These are phyloP conservation scores for Leccinellum luteum DNA, from an alignment of 768 basidiomycete species.

Conservation along the genomic window DNA sequence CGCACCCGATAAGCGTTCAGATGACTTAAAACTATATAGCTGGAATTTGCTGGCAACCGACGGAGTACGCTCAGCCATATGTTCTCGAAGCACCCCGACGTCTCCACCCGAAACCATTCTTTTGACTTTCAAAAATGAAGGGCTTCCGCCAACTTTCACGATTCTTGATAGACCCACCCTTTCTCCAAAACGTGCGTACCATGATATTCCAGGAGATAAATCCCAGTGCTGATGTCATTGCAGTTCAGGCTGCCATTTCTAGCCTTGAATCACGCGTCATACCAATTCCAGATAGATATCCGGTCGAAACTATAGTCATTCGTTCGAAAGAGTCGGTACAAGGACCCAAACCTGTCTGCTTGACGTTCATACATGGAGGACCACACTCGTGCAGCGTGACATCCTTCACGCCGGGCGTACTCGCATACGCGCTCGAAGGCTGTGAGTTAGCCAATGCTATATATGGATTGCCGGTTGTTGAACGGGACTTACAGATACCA, in stretches of 20 bases:
- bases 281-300: constrained; percentile 46
- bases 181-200: constrained; percentile 37
- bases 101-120: constrained; percentile 50
- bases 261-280: constrained; percentile 43
- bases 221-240: background rate
- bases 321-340: constrained; percentile 24
- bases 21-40: constrained; percentile 35
- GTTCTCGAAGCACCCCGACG: constrained; percentile 46
- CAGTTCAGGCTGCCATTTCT: constrained; percentile 46
- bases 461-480: background rate
- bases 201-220: background rate
- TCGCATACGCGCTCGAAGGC: constrained; percentile 55
- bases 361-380: constrained; percentile 61
- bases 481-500: constrained; percentile 40
- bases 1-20: constrained; percentile 8
- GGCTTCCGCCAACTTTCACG: background rate
- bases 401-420: constrained; percentile 42
- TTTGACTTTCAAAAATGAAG: constrained; percentile 33
- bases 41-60: constrained; percentile 58
- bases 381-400: constrained; percentile 53
- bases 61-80: constrained; percentile 41
- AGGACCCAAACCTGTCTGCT: constrained; percentile 39
- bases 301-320: constrained; percentile 56
- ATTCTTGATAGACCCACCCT: constrained; percentile 45
- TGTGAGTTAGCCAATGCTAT: constrained; percentile 41